Percentiles rank a stretch among this genome's conserved stretches.
Evolutionary conservation across 1,139 yeast genomes (phyloP).

Genomic region (Tardiomyces blankii): DNA sequence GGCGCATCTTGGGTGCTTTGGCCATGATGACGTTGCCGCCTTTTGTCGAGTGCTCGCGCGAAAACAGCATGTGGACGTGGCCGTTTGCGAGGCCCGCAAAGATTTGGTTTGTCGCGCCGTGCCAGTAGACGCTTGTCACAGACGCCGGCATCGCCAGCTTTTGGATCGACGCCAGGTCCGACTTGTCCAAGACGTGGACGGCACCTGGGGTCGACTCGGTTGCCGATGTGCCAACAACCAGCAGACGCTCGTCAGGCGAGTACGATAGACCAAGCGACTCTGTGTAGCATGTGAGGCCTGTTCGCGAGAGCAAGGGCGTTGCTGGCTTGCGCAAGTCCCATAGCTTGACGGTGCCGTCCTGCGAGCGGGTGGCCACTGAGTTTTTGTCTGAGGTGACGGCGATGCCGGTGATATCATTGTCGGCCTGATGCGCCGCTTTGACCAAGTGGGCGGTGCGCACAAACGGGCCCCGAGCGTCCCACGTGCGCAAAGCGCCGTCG

Average conservation of each 20-base stretch:
- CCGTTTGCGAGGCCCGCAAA: constrained; percentile 27
- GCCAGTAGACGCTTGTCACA: constrained; percentile 24
- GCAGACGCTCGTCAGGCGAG: constrained; percentile 19
- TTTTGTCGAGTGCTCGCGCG: constrained; percentile 22
- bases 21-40: constrained; percentile 28
- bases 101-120: constrained; percentile 24
- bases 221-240: constrained; percentile 15
- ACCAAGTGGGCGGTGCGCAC: constrained; percentile 18
- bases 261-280: constrained; percentile 8
- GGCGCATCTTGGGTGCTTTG: constrained; percentile 26
- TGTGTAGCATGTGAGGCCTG: constrained; percentile 11
- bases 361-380: constrained; percentile 1
- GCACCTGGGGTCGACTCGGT: constrained; percentile 6
- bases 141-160: not conserved
- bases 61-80: constrained; percentile 22
- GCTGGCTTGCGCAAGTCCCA: constrained; percentile 28
- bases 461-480: constrained; percentile 23
- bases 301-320: constrained; percentile 22
- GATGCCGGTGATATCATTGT: no score
- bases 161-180: constrained; percentile 25
- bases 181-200: constrained; percentile 26
- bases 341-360: constrained; percentile 21
- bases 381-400: no score
- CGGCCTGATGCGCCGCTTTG: constrained; percentile 2
- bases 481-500: constrained; percentile 21